These are phyloP conservation scores for Dimocarpus longan DNA, from an alignment of 345 rosid species.

Conservation along the genomic window DNA sequence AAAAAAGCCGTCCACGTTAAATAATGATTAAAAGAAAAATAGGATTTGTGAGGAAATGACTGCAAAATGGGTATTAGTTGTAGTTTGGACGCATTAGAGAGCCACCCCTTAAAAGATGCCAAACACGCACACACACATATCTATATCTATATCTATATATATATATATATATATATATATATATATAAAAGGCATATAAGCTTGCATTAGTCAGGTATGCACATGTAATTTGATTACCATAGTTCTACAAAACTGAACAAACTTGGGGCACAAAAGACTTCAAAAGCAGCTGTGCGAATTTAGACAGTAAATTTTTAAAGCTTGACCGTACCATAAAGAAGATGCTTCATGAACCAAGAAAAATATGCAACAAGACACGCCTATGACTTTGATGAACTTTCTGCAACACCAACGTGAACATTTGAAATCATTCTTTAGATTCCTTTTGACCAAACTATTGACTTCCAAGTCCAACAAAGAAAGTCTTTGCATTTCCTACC, in stretches of 20 bases:
- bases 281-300: conserved; percentile 2
- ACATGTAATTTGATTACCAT: background rate
- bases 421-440: background rate
- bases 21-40: background rate
- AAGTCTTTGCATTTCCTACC: background rate
- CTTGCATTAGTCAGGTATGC: background rate
- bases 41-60: background rate
- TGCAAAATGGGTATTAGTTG: background rate
- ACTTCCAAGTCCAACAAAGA: background rate
- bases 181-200: background rate
- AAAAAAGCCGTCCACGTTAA: background rate
- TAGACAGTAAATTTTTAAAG: background rate
- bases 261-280: background rate
- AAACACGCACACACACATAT: too few relatives aligned
- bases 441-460: background rate
- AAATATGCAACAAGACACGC: background rate
- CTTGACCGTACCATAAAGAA: background rate
- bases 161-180: too few relatives aligned
- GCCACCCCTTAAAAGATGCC: too few relatives aligned
- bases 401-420: conserved; percentile 5
- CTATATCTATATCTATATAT: too few relatives aligned
- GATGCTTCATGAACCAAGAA: background rate
- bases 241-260: background rate
- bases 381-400: background rate
- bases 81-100: too few relatives aligned